Evolutionary conservation across 2,329 filamentous ascomycete species (phyloP), one percentile per base, ranked within the genome.

Genomic region (Phialophora chinensis): DNA sequence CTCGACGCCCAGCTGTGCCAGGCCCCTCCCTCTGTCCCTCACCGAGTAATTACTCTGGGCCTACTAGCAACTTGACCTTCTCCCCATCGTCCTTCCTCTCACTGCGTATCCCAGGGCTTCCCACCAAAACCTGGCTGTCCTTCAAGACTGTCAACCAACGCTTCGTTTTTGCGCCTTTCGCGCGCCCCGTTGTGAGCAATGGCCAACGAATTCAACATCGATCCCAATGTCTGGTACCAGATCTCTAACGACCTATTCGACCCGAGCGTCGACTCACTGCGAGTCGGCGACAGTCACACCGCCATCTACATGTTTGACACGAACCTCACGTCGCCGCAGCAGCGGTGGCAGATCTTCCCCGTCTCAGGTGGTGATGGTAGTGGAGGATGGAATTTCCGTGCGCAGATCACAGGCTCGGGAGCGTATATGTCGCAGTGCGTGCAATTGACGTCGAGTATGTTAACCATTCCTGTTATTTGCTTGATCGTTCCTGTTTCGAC

Each of bases 221-320:
- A 55, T 55, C 53, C 53, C 25, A 55, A 55, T 55, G 53, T 55
- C 53, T 55, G 53, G 53, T 55, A 55, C 11, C 53, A 55, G 29
- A 35, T 55, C 53, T 31, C 53, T 4, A 55, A 55, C 29, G 53
- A 55, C 1, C 53, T n/a, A 17, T 55, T 33, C 29, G 53, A 55
- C n/a, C 29, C 53, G 29, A 33, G 17, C 7, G 53, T 31, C 29
- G 11, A 29, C 53, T 55, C 53, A 2, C 8, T 55, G 53, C 25
- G 53, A 17, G 53, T 55, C 17, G 53, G 53, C 29, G 25, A 31
- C 29, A 31, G 25, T 4, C 53, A 55, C 53, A 55, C 53, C 11
- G 53, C 53, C 17, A 55, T 55, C 29, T 55, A 55, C 29, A 35
- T 55, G 29, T 55, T 31, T 33, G 53, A 12, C 12, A 55, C 53